Base-by-base conservation (phyloP, 2,329 filamentous ascomycete species). In the Elsinoe fawcettii region DNA sequence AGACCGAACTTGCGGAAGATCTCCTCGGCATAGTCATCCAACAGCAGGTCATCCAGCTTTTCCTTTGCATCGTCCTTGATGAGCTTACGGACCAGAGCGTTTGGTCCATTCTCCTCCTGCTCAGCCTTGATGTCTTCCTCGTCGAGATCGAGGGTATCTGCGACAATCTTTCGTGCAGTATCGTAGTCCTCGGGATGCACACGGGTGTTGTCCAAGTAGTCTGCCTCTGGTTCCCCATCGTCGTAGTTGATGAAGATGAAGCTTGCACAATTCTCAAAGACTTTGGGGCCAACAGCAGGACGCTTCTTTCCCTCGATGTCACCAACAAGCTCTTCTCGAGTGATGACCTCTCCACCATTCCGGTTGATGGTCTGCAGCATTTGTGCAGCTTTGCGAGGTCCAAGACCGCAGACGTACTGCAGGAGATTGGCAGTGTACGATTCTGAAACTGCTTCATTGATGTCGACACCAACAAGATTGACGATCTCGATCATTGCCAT, bases 401-500 rank as follows among this genome's bases (percentile, higher is more conserved):
- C 93, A 23, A 99, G 80, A 63, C 93, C 93, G 64, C 89, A 89
- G 20, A 99, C 83, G 65, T 91, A 99, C 3, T 91, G 91, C 36
- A 99, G 78, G 1, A 99, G 80, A 62, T 92, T 93, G 12, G 90
- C 90, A 7, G 88, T 87, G 66, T 93, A 90, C 1, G 83, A 69
- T 69, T 96, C 89, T 41, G 79, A 80, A 57, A 95, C 85, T 12
- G 91, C 90, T 63, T 96, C 91, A 65, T 96, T 96, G 67, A 99
- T 87, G 66, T 97, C 89, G 36, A 99, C 89, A 67, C 93, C 93
- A 46, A 91, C 90, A 43, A 99, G 83, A 69, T 99, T 99, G 64
- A 99, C 93, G 80, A 96, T 96, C 69, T 99, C 93, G 9, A 99
- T 92, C 83, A 99, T 88, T 44, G 92, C 90, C n/a, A 88, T 95